Evolutionary conservation across 2,329 filamentous ascomycete species (phyloP), one percentile per base, ranked within the genome.

Genomic region (Colletotrichum salicis): DNA sequence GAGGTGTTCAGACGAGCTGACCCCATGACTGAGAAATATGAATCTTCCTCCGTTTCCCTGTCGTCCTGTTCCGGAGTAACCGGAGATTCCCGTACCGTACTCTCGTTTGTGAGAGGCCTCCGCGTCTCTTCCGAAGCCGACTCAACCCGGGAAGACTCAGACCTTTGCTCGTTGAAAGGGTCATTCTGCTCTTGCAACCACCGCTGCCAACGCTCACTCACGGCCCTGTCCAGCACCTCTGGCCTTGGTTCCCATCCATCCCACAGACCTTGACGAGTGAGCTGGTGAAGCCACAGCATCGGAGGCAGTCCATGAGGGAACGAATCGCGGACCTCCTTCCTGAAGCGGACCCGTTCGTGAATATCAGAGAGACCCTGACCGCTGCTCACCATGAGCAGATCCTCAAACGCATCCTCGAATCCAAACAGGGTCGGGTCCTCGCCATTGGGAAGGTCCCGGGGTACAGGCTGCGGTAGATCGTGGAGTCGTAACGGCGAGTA

Each of bases 381-480:
- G 15, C 83, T 81, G n/a, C 82, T 83, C 22, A 84, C 82, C n/a
- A 81, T 80, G 13, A 90, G 80, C 19, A 90, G 83, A 73, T 90
- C 88, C 75, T 90, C 88, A 72, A 90, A 89, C 58, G 88, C 88
- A 74, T 90, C 87, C 37, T 85, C 82, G 74, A 88, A 90, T 10
- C 86, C 87, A 75, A 88, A 88, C 41, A 81, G 75, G 51, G 76
- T 77, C 13, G 79, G 58, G 67, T 84, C 81, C 37, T 80, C 72
- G 56, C 80, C 79, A 4, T 78, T 71, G 10, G 84, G 82, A 1
- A 83, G 79, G 73, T 86, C 86, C 8, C 77, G 81, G 0, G 87
- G 87, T 0, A 81, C 76, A 2, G 88, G 88, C 71, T 85, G 86
- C 8, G 80, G 82, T 8, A 89, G 80, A 68, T 82, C 76, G 57